Evolutionary conservation across 257 asterid genomes (phyloP), one percentile per base, ranked within the genome.

Genomic region (Fraxinus americana): DNA sequence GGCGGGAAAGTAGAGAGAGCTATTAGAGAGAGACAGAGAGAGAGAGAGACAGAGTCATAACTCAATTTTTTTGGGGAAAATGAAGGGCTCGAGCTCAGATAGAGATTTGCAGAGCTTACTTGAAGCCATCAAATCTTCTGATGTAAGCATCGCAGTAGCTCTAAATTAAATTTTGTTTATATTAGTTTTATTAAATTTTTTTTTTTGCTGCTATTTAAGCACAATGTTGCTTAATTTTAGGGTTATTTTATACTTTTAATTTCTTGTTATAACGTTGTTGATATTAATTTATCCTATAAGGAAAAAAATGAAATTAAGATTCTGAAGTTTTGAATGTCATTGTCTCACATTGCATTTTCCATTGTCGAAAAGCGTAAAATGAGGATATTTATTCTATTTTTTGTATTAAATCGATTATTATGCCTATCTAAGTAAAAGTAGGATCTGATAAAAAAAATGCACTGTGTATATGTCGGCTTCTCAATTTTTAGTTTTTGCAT

Each of bases 41-140:
- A 52, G 32, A 30, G 34, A 30, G 29, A 52, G 34, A 30, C 3
- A 2, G 43, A 76, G 57, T 73, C 36, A 19, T 21, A 59, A 71
- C 27, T 45, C 17, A 14, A 0, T 41, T 11, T 72, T 75, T n/a
- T 32, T 39, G 78, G 77, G 77, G 79, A 73, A 81, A 73, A 91
- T 90, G 97, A 85, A 77, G 86, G 74, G 65, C 52, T 82, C 86
- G 59, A 82, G 76, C 76, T 70, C 93, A 43, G 82, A 84, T 38
- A 70, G 75, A 73, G 88, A 89, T 70, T 73, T 87, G 70, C 86
- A 82, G 81, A 70, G 79, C 84, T 80, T 92, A 52, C 86, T 95
- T 2, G 90, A 89, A 67, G 91, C 91, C 61, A 88, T 92, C 78
- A 87, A 81, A 87, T 79, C 94, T 30, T 87, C 97, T 9, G 98